phyloP scores from a whole-genome alignment of 1,284 basidiomycete species.

The Microbotryomycetes sp. region DNA sequence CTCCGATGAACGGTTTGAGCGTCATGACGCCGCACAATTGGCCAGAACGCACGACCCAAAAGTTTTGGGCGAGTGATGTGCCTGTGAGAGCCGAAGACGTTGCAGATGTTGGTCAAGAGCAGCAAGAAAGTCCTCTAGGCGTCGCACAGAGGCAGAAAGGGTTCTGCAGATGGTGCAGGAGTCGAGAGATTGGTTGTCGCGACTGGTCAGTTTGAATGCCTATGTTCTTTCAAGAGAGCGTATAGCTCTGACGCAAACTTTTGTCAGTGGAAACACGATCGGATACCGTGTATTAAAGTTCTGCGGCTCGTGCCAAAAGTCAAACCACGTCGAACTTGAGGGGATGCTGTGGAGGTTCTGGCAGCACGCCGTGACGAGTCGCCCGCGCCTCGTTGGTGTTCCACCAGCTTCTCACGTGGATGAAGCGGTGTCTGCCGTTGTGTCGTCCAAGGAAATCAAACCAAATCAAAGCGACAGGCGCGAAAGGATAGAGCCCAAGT shows the following conservation, averaged over 20 bases:
- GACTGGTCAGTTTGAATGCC: slow-evolving; percentile 15
- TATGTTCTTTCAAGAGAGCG: background rate
- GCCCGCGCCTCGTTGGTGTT: background rate
- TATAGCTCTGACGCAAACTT: too few species aligned
- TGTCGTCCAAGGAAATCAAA: background rate
- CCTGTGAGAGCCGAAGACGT: slow-evolving; percentile 1
- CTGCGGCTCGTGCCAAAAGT: background rate
- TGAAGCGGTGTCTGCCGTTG: background rate
- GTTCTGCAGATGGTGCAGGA: slow-evolving; percentile 15
- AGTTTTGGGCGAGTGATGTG: slow-evolving; percentile 11
- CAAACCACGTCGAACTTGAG: background rate
- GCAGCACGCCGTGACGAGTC: background rate
- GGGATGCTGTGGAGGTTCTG: slow-evolving; percentile 9
- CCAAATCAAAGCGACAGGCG: background rate
- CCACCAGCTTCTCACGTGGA: background rate
- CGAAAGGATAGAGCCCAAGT: background rate
- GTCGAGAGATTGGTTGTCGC: slow-evolving; percentile 14
- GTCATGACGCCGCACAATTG: background rate
- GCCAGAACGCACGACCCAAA: background rate
- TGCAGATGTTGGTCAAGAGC: background rate
- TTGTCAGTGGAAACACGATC: background rate
- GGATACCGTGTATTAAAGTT: background rate
- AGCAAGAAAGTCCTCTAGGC: background rate
- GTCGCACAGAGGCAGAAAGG: background rate
- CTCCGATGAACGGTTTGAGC: slow-evolving; percentile 2